Evolutionary conservation across 1,284 basidiomycete genomes (phyloP).

Genomic region (Testicularia cyperi): DNA sequence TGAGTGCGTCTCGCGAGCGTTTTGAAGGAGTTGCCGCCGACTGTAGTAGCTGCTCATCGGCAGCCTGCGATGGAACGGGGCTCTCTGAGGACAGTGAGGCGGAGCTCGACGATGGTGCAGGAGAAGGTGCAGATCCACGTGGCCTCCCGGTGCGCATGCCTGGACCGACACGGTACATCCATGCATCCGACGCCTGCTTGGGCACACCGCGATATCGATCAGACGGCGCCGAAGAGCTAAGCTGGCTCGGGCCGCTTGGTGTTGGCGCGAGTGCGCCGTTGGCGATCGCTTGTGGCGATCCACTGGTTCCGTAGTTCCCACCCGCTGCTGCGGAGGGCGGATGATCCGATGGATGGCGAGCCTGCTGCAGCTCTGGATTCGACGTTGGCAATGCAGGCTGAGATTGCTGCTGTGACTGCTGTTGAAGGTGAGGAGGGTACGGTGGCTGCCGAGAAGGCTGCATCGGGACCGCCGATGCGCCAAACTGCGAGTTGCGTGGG

Average conservation of each 20-base stretch:
- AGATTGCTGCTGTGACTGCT: no score
- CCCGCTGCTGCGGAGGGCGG: no score
- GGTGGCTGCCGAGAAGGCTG: no score
- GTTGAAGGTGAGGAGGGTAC: no score
- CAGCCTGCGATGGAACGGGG: no score
- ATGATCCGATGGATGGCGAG: no score
- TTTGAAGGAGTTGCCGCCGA: slow-evolving; percentile 15
- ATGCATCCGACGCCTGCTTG: slow-evolving; percentile 39
- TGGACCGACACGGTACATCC: slow-evolving; percentile 56
- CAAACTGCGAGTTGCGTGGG: slow-evolving; percentile 10
- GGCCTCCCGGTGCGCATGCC: slow-evolving; percentile 35
- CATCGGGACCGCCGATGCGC: slow-evolving; percentile 6
- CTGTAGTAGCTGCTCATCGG: slow-evolving; percentile 3
- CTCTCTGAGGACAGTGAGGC: no score
- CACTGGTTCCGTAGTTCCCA: no score
- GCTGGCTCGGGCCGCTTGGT: background rate
- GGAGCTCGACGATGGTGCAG: slow-evolving; percentile 2
- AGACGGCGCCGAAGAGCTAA: slow-evolving; percentile 7
- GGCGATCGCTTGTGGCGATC: no score
- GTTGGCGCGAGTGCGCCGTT: no score
- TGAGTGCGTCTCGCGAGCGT: slow-evolving; percentile 28
- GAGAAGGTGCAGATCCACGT: slow-evolving; percentile 2
- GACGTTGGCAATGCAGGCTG: no score
- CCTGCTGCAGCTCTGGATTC: no score
- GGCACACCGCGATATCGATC: slow-evolving; percentile 37